Base-by-base conservation (phyloP, 148 eudicot species). In the Fagopyrum esculentum region DNA sequence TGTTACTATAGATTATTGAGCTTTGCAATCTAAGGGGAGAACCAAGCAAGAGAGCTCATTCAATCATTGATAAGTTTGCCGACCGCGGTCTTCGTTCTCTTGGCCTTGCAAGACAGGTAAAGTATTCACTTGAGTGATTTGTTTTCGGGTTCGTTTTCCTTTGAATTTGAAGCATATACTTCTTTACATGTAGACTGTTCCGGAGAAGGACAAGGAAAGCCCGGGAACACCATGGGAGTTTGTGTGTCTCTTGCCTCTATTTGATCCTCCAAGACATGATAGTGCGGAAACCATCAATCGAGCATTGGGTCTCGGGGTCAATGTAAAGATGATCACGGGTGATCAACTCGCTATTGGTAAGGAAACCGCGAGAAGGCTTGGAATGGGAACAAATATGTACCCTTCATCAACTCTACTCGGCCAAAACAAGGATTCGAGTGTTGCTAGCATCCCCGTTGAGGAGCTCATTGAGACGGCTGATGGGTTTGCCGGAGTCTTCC, bases 211-310 rank as follows among this genome's bases (percentile, higher is more conserved):
- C 70, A 91, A 91, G 86, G 97, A 89, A 22, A 81, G 93, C 71
- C 52, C 87, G 9, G 97, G 97, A 82, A 78, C 80, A 10, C 91
- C 91, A 63, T 91, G 97, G 97, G 40, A 78, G 13, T 91, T 91
- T 74, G 84, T 87, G 50, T 90, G 85, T 73, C 84, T 91, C 45
- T 74, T 91, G 84, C 97, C 93, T 46, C 91, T 91, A 45, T 89
- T 91, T 19, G 97, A 89, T 74, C 97, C 97, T 68, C 97, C 97
- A 68, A 86, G 96, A 73, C 93, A 89, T 55, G 97, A 91, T 71
- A 91, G 97, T 79, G 91, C 88, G 6, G 93, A 87, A 69, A 91
- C 97, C 17, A 91, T 91, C 73, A 86, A 79, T 15, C 93, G 89
- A 22, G 97, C 97, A 72, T 82, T 91, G 51, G 45, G 76, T 79